Evolutionary conservation across 129 eudicot genomes (phyloP).

Genomic region (Saposhnikovia divaricata): DNA sequence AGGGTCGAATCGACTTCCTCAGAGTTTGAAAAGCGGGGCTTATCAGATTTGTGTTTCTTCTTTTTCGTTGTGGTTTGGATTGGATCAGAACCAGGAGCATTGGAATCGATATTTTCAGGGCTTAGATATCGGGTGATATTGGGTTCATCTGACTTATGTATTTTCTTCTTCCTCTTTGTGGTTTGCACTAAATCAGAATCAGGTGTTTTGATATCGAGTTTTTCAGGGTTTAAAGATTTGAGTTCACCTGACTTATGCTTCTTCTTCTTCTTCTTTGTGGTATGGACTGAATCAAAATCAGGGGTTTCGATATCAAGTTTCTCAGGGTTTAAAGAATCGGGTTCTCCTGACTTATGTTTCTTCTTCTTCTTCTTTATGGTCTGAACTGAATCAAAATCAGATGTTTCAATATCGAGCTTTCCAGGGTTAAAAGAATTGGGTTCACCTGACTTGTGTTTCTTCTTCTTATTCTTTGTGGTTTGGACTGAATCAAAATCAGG

Average conservation of each 20-base stretch:
- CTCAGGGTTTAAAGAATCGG: neutral
- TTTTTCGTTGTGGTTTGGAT: too few species aligned
- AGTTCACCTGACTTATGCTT: neutral
- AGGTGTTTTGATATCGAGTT: neutral
- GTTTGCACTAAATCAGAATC: too few species aligned
- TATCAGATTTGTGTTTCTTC: neutral
- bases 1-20: neutral
- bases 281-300: neutral
- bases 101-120: neutral
- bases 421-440: neutral
- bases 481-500: too few species aligned
- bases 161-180: too few species aligned
- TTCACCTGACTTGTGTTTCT: neutral
- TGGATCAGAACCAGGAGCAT: neutral
- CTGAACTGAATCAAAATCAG: constrained; percentile 20
- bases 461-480: neutral
- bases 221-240: neutral
- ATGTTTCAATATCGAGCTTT: neutral
- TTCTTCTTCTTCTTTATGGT: constrained; percentile 1
- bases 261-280: neutral
- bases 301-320: neutral
- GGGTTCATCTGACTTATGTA: neutral
- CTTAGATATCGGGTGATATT: neutral
- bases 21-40: neutral
- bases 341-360: neutral